Evolutionary conservation across 805 yeast species (phyloP), one percentile per base, ranked within the genome.

Genomic region (Saccharomyces mikatae): DNA sequence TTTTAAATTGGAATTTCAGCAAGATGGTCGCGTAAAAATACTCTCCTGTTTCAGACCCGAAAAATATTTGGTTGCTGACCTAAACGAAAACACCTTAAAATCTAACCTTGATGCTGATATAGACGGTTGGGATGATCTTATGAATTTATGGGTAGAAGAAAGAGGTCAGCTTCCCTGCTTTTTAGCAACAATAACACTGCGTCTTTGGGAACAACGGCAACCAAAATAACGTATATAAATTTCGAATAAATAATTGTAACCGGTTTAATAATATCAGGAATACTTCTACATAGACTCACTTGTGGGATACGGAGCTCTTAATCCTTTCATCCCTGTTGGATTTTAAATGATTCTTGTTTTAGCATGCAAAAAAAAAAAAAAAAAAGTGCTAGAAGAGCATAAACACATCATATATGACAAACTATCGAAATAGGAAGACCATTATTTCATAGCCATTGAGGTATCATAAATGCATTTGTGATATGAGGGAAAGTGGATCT

Each of bases 121-220:
- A 6, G 62, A 62, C 10, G 73, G 73, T 54, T 71, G 75, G 69
- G 79, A 80, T 56, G 77, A 80, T 49, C 73, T 88, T 55, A 76
- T 86, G 14, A 70, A 77, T 9, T 78, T 79, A 55, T 88, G 94
- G 90, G 80, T 87, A 2, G 74, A 75, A 46, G 86, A 86, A 46
- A 80, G 82, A 58, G 79, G 78, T 29, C 89, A 87, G 60, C 80
- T 88, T 14, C 87, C 94, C 0, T 86, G 95, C 58, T 85, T 89
- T 59, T 71, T 89, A 53, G 83, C 91, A 55, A 89, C 91, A 1
- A 70, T 89, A 57, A 87, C 82, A 47, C 71, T 89, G 52, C 84
- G 80, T 64, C 67, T 89, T 14, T 84, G 80, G 71, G 86, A 85
- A 51, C 66, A 68, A 56, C 48, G 51, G n/a, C 41, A 51, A 27